phyloP scores from a whole-genome alignment of 768 basidiomycete genomes.

The Pleurotus giganteus region DNA sequence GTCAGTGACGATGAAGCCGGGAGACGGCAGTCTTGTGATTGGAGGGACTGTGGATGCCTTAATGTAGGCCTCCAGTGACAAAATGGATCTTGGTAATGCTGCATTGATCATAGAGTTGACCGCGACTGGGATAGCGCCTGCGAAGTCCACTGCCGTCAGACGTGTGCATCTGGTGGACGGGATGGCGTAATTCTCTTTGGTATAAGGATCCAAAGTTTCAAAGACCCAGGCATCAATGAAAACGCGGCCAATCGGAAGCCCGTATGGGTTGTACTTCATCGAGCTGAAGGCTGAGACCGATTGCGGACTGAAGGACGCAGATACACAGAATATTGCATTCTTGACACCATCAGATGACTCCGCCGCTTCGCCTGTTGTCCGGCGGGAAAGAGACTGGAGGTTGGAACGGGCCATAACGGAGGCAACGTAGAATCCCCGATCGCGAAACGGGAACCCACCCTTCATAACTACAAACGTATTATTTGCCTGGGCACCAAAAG shows the following conservation, averaged over 20 bases:
- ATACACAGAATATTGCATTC: constrained; percentile 77
- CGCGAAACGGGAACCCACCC: constrained; percentile 87
- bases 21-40: constrained; percentile 64
- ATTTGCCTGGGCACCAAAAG: constrained; percentile 71
- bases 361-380: constrained; percentile 40
- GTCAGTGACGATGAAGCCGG: constrained; percentile 57
- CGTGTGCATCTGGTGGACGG: constrained; percentile 89
- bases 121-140: constrained; percentile 80
- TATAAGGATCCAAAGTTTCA: constrained; percentile 95
- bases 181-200: constrained; percentile 90
- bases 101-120: constrained; percentile 86
- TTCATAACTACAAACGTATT: constrained; percentile 74
- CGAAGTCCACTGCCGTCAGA: constrained; percentile 82
- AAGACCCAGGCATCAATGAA: constrained; percentile 94
- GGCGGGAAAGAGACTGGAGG: constrained; percentile 35
- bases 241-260: constrained; percentile 73
- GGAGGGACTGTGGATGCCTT: constrained; percentile 66
- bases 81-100: constrained; percentile 66
- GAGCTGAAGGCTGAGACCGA: constrained; percentile 53
- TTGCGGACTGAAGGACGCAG: constrained; percentile 77
- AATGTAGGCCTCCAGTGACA: constrained; percentile 72
- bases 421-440: constrained; percentile 82
- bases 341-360: constrained; percentile 40
- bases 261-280: constrained; percentile 73
- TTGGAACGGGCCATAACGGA: constrained; percentile 66